Base-by-base conservation (phyloP, 331 rosid genomes). In the Cucumis variabilis region DNA sequence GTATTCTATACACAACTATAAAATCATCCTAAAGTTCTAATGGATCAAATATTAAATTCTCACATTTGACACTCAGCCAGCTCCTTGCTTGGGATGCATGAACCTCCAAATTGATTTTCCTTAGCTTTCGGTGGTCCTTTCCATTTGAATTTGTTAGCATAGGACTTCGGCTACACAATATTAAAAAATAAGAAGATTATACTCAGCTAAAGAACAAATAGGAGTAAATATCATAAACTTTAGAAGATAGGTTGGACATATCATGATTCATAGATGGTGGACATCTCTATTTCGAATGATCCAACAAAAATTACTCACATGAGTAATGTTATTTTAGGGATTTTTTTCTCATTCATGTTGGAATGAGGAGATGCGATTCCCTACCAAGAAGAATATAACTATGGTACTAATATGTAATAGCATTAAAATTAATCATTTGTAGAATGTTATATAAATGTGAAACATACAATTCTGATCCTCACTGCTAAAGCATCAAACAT, bases 401-500 rank as follows among this genome's bases (percentile, higher is more conserved):
- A 75, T 78, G 37, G 14, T 51, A n/a, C 44, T 51, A 78, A 16
- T 9, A 50, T 9, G 25, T 77, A 77, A 23, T 77, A 78, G 83
- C 37, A 78, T 25, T 50, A 78, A 12, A 25, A 15, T 51, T 25
- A 78, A 53, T 78, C 44, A 4, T 51, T 78, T 14, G 30, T 41
- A 23, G 63, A 69, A 21, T 5, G 23, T 37, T 82, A 76, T 50
- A 88, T 65, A 89, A 24, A 48, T 28, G 86, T 60, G 75, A 84
- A 88, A 90, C 98, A 89, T 92, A 95, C 98, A 85, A 91, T 90
- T 51, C 98, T 97, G 55, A 95, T 95, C 74, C 98, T 91, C 48
- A 92, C 95, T 30, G 98, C 90, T 88, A 95, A 88, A 44, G 98
- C 97, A 91, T 97, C 98, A 86, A 97, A 89, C 76, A 97, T 92